Conservation (phyloP, 148 eudicot genomes). For the Persicaria tinctoria region DNA sequence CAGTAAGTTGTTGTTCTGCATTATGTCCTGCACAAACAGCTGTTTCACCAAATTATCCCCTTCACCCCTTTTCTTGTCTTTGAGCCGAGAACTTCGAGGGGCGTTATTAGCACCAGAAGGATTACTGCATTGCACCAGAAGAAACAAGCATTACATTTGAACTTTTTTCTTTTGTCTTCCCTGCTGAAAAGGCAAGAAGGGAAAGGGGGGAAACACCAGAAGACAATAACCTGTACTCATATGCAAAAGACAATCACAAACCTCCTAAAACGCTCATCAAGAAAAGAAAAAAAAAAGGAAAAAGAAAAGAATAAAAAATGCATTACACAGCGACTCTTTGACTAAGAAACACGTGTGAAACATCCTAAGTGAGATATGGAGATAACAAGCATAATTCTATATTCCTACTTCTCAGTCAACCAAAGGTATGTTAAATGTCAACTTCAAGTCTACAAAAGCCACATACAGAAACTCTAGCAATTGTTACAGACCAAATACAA, state of each 20-base stretch:
- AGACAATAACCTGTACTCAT: background rate
- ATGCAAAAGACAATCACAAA: background rate
- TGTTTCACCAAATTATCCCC: slow-evolving; percentile 80
- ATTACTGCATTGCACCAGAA: slow-evolving; percentile 11
- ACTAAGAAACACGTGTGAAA: background rate
- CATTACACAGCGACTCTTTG: background rate
- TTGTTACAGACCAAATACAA: background rate
- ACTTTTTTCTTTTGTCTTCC: too few species aligned
- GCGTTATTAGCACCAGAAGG: slow-evolving; percentile 18
- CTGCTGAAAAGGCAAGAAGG: background rate
- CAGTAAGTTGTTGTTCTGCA: slow-evolving; percentile 66
- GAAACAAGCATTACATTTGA: background rate
- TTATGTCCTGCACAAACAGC: slow-evolving; percentile 70
- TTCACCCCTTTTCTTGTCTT: slow-evolving; percentile 80
- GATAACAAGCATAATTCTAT: background rate
- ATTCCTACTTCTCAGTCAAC: slow-evolving; percentile 12
- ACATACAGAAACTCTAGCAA: background rate
- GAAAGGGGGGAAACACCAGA: background rate
- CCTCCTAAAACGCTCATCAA: background rate
- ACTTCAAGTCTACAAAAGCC: background rate
- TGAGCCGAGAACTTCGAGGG: slow-evolving; percentile 89
- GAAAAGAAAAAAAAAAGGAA: background rate
- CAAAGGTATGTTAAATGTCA: background rate
- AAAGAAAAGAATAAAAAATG: too few species aligned
- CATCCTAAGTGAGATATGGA: background rate